phyloP scores from a whole-genome alignment of 1,284 basidiomycete genomes.

The Apiotrichum akiyoshidainum region DNA sequence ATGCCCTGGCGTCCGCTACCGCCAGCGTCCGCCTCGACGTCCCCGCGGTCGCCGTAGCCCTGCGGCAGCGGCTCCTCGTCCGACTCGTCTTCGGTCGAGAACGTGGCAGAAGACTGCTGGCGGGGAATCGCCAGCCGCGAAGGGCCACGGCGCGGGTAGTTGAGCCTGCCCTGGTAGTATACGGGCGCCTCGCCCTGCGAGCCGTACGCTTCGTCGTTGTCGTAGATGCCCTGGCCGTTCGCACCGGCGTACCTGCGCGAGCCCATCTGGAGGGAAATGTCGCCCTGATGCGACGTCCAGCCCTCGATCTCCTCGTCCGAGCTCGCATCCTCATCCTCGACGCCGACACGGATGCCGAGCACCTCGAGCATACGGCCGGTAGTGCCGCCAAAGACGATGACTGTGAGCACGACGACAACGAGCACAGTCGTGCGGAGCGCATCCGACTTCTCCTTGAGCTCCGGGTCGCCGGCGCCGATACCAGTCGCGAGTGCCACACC shows the following conservation, averaged over 20 bases:
- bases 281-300: constrained; percentile 40
- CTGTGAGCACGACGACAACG: constrained; percentile 91
- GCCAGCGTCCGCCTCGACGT: constrained; percentile 32
- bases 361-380: constrained; percentile 96
- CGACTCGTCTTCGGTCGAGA: constrained; percentile 57
- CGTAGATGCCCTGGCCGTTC: constrained; percentile 39
- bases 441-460: constrained; percentile 44
- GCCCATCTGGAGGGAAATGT: constrained; percentile 42
- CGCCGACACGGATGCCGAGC: constrained; percentile 91
- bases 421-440: constrained; percentile 91
- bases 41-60: constrained; percentile 55
- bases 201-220: constrained; percentile 26
- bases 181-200: constrained; percentile 31
- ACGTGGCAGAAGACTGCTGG: constrained; percentile 35
- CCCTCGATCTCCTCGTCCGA: constrained; percentile 70
- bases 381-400: constrained; percentile 93
- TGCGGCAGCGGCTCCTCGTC: constrained; percentile 71
- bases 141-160: not conserved
- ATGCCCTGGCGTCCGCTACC: constrained; percentile 36
- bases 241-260: constrained; percentile 42
- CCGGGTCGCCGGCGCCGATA: constrained; percentile 84
- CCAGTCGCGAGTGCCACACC: constrained; percentile 95
- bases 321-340: constrained; percentile 83
- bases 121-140: constrained; percentile 5
- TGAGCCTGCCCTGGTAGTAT: constrained; percentile 20